Percentiles rank a stretch among this genome's conserved stretches.
Evolutionary conservation across 2,329 filamentous ascomycete species (phyloP).

Genomic region (Huntiella decipiens): DNA sequence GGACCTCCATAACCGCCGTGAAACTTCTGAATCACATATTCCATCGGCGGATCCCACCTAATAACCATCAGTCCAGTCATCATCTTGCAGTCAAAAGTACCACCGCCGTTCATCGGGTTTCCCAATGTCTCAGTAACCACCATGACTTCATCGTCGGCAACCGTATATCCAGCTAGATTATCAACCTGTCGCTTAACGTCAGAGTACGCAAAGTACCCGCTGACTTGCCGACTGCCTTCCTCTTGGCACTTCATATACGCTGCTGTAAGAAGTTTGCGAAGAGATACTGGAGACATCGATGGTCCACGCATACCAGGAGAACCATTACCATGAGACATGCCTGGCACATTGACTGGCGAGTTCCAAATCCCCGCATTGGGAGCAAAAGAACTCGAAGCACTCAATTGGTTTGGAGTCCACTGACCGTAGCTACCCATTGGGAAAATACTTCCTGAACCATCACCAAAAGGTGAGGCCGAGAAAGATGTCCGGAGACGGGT

Average conservation of each 20-base stretch:
- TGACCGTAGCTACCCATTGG: background rate
- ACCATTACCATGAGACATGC: background rate
- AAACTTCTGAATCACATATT: constrained; percentile 5
- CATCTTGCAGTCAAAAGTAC: constrained; percentile 55
- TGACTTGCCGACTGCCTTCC: constrained; percentile 18
- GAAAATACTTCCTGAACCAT: background rate
- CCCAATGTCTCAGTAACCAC: constrained; percentile 85
- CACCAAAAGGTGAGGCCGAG: background rate
- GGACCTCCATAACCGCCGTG: background rate
- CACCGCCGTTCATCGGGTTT: constrained; percentile 68
- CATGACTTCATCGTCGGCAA: constrained; percentile 46
- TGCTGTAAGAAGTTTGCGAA: constrained; percentile 57
- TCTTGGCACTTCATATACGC: constrained; percentile 48
- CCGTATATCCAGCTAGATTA: constrained; percentile 24
- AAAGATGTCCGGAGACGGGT: constrained; percentile 20
- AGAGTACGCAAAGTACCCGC: constrained; percentile 50
- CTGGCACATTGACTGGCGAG: background rate
- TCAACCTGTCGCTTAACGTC: constrained; percentile 48
- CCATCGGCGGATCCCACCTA: constrained; percentile 23
- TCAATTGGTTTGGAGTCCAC: too few species aligned
- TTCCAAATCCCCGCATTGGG: background rate
- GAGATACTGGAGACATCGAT: constrained; percentile 24
- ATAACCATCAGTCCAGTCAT: constrained; percentile 25
- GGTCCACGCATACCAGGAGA: background rate
- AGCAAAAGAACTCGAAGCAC: background rate